Conservation (phyloP, 2,329 filamentous ascomycete genomes). For the Simplicillium aogashimaense region DNA sequence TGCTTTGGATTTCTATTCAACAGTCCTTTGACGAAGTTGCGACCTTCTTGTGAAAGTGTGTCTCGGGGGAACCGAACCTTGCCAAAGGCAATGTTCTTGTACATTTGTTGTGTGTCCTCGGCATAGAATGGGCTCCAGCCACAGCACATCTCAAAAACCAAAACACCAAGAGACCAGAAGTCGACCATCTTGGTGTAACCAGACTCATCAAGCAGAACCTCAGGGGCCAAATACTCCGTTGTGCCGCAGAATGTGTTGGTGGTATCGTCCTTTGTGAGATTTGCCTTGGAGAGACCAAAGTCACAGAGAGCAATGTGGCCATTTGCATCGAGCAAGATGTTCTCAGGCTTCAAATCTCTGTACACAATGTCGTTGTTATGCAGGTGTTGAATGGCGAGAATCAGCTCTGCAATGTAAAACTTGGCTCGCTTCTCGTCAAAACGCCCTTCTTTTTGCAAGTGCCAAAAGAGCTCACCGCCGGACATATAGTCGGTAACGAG, state of each 20-base stretch:
- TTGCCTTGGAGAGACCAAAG: conserved; percentile 95
- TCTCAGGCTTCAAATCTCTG: conserved; percentile 93
- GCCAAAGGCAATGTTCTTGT: conserved; percentile 99
- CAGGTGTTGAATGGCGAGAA: conserved; percentile 86
- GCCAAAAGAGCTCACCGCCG: conserved; percentile 96
- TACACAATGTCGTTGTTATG: conserved; percentile 98
- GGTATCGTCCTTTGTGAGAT: conserved; percentile 91
- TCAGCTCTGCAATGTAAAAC: conserved; percentile 97
- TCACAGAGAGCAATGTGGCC: conserved; percentile 97
- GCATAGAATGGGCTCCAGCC: conserved; percentile 99
- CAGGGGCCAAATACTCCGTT: conserved; percentile 92
- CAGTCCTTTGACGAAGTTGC: conserved; percentile 96
- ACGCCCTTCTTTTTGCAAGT: conserved; percentile 90
- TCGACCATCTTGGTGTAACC: conserved; percentile 99
- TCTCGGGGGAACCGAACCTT: conserved; percentile 96
- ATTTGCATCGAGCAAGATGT: conserved; percentile 92
- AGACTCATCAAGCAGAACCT: conserved; percentile 89
- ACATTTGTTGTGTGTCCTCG: conserved; percentile 99
- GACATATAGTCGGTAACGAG: conserved; percentile 99
- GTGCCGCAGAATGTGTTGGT: conserved; percentile 99
- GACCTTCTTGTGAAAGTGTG: conserved; percentile 84
- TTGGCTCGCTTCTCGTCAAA: conserved; percentile 93
- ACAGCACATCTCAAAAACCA: conserved; percentile 99
- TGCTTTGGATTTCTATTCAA: conserved; percentile 96
- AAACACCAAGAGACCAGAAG: conserved; percentile 95